phyloP scores from a whole-genome alignment of 768 basidiomycete genomes.

The Sarcodon aspratus region DNA sequence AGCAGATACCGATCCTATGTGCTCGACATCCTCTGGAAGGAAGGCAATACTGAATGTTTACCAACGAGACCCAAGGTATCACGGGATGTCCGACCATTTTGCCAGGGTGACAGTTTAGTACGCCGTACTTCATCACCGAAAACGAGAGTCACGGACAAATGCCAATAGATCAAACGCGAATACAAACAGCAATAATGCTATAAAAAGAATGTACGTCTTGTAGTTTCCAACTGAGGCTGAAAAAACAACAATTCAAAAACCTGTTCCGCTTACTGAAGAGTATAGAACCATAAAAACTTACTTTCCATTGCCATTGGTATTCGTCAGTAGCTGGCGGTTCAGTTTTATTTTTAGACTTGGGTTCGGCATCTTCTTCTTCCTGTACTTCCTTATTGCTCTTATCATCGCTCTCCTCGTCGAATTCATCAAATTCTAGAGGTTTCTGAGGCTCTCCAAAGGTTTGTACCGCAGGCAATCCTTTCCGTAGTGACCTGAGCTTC shows the following conservation, averaged over 20 bases:
- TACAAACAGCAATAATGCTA: constrained; percentile 19
- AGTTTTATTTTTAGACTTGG: constrained; percentile 18
- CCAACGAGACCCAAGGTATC: no score
- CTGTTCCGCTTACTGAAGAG: neutral
- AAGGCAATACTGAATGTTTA: no score
- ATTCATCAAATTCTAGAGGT: constrained; percentile 39
- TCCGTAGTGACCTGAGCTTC: constrained; percentile 82
- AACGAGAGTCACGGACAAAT: no score
- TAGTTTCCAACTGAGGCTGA: constrained; percentile 90
- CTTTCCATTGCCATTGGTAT: constrained; percentile 88
- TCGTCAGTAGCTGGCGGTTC: constrained; percentile 64
- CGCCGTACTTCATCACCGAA: no score
- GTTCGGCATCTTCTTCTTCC: constrained; percentile 15
- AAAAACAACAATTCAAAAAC: constrained; percentile 3
- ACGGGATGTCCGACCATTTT: no score
- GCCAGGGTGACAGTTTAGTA: no score
- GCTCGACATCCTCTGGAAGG: no score
- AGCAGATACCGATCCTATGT: no score
- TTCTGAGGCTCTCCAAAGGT: constrained; percentile 53
- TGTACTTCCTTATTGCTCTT: constrained; percentile 18
- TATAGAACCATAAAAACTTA: constrained; percentile 23
- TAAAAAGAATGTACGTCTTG: constrained; percentile 84
- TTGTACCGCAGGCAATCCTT: constrained; percentile 76
- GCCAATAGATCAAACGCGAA: no score
- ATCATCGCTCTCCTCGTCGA: constrained; percentile 20